Base-by-base conservation (phyloP, 2,329 filamentous ascomycete species). In the Calonectria henricotiae region DNA sequence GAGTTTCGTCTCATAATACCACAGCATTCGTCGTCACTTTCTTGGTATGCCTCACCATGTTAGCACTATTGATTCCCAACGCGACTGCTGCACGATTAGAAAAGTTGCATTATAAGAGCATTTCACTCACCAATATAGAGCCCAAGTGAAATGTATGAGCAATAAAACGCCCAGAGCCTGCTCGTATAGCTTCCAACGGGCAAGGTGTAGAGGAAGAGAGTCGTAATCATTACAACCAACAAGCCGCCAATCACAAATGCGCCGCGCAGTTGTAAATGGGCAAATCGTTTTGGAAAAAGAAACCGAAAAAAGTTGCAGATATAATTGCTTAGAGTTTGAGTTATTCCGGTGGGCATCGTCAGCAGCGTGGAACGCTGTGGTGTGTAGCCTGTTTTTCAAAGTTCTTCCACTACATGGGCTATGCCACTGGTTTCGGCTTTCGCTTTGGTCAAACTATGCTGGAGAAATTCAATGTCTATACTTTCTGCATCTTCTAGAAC, bases 401-500 rank as follows among this genome's bases (percentile, higher is more conserved):
- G 39, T 41, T 41, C 39, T 17, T 41, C 39, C 17, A 41, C 39
- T 5, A 12, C 20, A 20, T 20, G 20, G 20, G 20, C 20, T 20
- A 20, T 20, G 6, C 27, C 20, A 20, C 11, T 39, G 17, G 39
- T 25, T 32, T 43, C 32, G 1, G 30, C 15, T 20, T 67, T 43
- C 11, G 6, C 30, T 35, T 61, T 23, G 20, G 23, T 32, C 35
- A 69, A 39, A 8, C 41, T 43, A 32, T 30, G n/a, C 61, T 44
- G 27, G 17, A 75, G 63, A 37, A 70, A 75, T 4, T 69, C 67
- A 25, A 75, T 41, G 47, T 75, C 72, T 15, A 75, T 47, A 4
- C 74, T 72, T 47, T 67, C 70, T 6, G 86, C 85, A 75, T 90
- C 88, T 76, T 92, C 89, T 2, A 89, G 89, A 2, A 92, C 84